Evolutionary conservation across 2,329 filamentous ascomycete genomes (phyloP).

Genomic region (Microcyclospora tardicrescens): DNA sequence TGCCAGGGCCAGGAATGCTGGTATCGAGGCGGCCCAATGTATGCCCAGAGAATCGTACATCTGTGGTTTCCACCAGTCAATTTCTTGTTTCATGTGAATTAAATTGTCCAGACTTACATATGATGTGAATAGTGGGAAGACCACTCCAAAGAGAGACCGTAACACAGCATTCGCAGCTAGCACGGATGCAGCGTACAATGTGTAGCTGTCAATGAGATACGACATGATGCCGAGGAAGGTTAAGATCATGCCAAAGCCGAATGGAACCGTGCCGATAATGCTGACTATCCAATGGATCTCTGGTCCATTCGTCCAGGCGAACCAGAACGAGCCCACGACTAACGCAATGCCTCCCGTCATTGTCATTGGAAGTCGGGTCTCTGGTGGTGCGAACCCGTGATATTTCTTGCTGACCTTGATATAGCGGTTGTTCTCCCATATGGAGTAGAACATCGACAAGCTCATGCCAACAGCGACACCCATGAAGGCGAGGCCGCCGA

Average conservation of each 20-base stretch:
- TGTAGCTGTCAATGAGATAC: slow-evolving; percentile 56
- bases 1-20: slow-evolving; percentile 58
- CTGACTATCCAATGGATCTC: slow-evolving; percentile 42
- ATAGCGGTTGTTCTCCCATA: slow-evolving; percentile 40
- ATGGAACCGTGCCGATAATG: slow-evolving; percentile 36
- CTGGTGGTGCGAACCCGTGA: slow-evolving; percentile 46
- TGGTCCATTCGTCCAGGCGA: slow-evolving; percentile 49
- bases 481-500: slow-evolving; percentile 51
- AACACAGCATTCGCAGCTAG: slow-evolving; percentile 62
- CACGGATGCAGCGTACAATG: slow-evolving; percentile 52
- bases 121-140: slow-evolving; percentile 64
- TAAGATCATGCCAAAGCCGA: slow-evolving; percentile 45
- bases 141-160: slow-evolving; percentile 61
- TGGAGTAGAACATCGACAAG: slow-evolving; percentile 38
- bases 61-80: no score
- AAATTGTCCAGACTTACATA: slow-evolving; percentile 34
- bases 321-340: slow-evolving; percentile 51
- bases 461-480: slow-evolving; percentile 55
- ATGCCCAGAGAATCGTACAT: slow-evolving; percentile 40
- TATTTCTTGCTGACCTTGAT: slow-evolving; percentile 29
- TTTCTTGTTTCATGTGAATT: no score
- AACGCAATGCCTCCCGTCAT: slow-evolving; percentile 50
- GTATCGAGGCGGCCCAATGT: slow-evolving; percentile 63
- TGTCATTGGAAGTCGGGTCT: slow-evolving; percentile 48
- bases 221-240: slow-evolving; percentile 51